These are phyloP conservation scores for Dactylellina parvicollis DNA, from an alignment of 2,329 filamentous ascomycete genomes.

Conservation along the genomic window DNA sequence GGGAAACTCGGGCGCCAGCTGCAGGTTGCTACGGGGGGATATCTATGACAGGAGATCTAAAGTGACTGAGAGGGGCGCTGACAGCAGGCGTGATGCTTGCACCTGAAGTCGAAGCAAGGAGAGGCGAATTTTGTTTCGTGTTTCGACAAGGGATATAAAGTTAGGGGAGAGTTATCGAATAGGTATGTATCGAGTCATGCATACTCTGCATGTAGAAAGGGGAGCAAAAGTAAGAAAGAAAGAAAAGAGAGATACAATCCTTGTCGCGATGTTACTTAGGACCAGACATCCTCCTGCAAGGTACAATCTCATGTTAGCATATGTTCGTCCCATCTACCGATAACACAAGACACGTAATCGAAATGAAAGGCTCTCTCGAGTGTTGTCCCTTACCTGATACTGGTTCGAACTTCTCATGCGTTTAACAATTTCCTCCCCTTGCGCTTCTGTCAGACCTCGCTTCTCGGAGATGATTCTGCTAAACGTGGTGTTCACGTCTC, in stretches of 20 bases:
- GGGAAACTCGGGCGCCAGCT: constrained; percentile 8
- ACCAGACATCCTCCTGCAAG: constrained; percentile 76
- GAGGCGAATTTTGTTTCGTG: constrained; percentile 9
- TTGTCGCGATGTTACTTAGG: constrained; percentile 62
- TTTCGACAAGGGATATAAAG: constrained; percentile 8
- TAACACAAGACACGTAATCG: constrained; percentile 25
- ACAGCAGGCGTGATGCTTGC: neutral
- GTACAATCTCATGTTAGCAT: constrained; percentile 25
- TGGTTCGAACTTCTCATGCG: constrained; percentile 93
- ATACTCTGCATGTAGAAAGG: too few species aligned
- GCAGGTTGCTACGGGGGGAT: neutral
- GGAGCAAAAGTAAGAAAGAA: neutral
- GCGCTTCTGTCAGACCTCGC: constrained; percentile 80
- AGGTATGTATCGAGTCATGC: constrained; percentile 16
- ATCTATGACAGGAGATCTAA: constrained; percentile 32
- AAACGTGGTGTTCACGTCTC: constrained; percentile 88
- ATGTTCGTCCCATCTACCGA: constrained; percentile 25
- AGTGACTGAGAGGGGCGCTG: neutral
- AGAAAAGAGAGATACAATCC: constrained; percentile 1
- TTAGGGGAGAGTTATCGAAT: constrained; percentile 9
- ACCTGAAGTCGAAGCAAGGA: constrained; percentile 28
- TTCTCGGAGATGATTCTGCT: constrained; percentile 86
- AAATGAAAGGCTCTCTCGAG: constrained; percentile 57
- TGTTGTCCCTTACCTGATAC: constrained; percentile 76
- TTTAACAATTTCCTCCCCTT: constrained; percentile 97